These are phyloP conservation scores for Calonectria pseudoturangicola DNA, from an alignment of 2,329 filamentous ascomycete genomes.

Conservation along the genomic window DNA sequence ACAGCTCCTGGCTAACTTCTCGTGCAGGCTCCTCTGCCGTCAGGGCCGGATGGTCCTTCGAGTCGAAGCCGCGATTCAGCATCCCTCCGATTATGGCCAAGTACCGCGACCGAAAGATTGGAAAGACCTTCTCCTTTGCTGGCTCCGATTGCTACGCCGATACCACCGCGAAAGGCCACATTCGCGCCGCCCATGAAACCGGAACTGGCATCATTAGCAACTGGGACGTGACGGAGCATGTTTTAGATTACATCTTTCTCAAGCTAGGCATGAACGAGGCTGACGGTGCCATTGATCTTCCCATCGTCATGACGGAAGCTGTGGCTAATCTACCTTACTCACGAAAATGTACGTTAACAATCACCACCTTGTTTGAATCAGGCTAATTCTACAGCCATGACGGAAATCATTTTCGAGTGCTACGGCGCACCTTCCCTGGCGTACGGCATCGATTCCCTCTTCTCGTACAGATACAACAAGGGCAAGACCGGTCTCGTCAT, in stretches of 20 bases:
- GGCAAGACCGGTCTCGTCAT: slow-evolving; percentile 91
- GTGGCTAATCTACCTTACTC: slow-evolving; percentile 94
- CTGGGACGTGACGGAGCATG: slow-evolving; percentile 97
- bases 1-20: slow-evolving; percentile 46
- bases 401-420: slow-evolving; percentile 96
- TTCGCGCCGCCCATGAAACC: slow-evolving; percentile 92
- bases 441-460: slow-evolving; percentile 96
- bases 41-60: slow-evolving; percentile 97
- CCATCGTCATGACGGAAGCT: slow-evolving; percentile 96
- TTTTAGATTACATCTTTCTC: slow-evolving; percentile 95
- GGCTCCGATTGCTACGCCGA: slow-evolving; percentile 96
- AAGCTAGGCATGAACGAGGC: slow-evolving; percentile 90
- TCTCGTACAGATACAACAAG: slow-evolving; percentile 94
- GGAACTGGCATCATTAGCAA: slow-evolving; percentile 95
- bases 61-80: slow-evolving; percentile 84
- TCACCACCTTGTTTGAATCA: not conserved
- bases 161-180: slow-evolving; percentile 92
- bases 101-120: slow-evolving; percentile 94
- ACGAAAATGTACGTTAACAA: slow-evolving; percentile 80
- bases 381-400: slow-evolving; percentile 82
- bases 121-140: slow-evolving; percentile 93
- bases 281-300: slow-evolving; percentile 85
- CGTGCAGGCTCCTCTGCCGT: slow-evolving; percentile 86
- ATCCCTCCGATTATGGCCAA: slow-evolving; percentile 94
- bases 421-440: slow-evolving; percentile 93